These are phyloP conservation scores for Pseudocohnilembus persalinus DNA, from an alignment of 169 alveolate species.

Conservation along the genomic window DNA sequence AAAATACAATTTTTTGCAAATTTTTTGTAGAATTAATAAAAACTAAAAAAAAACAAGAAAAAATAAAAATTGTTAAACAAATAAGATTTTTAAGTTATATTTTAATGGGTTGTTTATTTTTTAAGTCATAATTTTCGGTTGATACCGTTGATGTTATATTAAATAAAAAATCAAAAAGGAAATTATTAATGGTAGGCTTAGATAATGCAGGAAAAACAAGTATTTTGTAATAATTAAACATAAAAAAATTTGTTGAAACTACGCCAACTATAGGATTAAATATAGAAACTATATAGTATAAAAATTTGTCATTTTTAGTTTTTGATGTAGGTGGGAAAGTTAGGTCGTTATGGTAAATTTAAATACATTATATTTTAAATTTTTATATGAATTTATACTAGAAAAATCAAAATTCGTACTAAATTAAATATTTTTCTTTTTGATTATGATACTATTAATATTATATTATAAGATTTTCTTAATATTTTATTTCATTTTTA, in stretches of 20 bases:
- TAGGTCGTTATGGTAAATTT: conserved; percentile 46
- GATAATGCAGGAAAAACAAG: conserved; percentile 83
- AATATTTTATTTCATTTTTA: too few species aligned
- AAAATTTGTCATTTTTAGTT: conserved; percentile 47
- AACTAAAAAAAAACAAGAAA: too few species aligned
- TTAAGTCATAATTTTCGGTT: not conserved
- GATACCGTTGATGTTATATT: not conserved
- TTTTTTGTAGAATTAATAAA: too few species aligned
- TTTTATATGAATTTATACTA: too few species aligned
- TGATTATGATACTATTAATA: not conserved
- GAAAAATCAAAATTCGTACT: not conserved
- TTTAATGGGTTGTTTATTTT: not conserved
- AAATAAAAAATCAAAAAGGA: conserved; percentile 19
- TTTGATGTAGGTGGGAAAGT: conserved; percentile 76
- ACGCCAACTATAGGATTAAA: conserved; percentile 77
- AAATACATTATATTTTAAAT: too few species aligned
- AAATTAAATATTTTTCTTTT: too few species aligned
- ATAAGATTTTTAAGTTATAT: too few species aligned
- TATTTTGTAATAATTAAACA: conserved; percentile 55
- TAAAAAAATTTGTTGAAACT: conserved; percentile 57
- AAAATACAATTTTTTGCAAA: too few species aligned
- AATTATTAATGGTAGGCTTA: conserved; percentile 64
- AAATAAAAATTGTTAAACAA: too few species aligned
- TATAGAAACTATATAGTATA: conserved; percentile 53
- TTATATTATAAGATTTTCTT: too few species aligned